Base-by-base conservation (phyloP, 108 stramenopile genomes). In the Skeletonema costatum region DNA sequence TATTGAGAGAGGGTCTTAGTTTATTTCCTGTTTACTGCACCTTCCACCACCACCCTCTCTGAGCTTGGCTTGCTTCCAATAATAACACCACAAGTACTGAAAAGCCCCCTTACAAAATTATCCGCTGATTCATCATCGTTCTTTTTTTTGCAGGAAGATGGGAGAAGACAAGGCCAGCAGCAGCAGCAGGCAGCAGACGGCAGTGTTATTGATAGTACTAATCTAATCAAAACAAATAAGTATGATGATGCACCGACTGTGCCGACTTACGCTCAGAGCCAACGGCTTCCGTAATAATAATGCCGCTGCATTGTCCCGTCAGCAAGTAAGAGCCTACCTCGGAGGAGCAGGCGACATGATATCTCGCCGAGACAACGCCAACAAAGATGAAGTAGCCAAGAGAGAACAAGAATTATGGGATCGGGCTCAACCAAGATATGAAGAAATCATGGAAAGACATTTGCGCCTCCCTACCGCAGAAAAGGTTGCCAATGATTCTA, bases 271-370 rank as follows among this genome's bases (percentile, higher is more conserved):
- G 3, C 63, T 64, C 19, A n/a, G 63, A 9, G 12, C 63, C 63
- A 39, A 35, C 19, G 63, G 63, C 32, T 4, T 35, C 11, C 63
- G 63, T 33, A 17, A 12, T 64, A 42, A 3, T n/a, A n/a, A 38
- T 35, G 41, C 36, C 32, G 7, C 11, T 64, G 63, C 36, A 6
- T 35, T 29, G 63, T 32, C 38, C 25, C 53, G 53, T 56, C 53
- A 56, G 35, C 63, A 68, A 33, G 16, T 32, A 50, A 85, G 93
- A 33, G 44, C 59, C 38, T 96, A 96, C 76, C 87, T 88, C 29
- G 95, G 95, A 12, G 91, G 89, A 35, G 84, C 88, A 10, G 88
- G 91, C 3, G 89, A 93, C 39, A 82, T 82, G 77, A 85, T 58
- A 62, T 73, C 78, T 39, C 80, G 82, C 33, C 59, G 65, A 9